These are phyloP conservation scores for Stereocaulon alpinum DNA, from an alignment of 495 filamentous ascomycete genomes.

Conservation along the genomic window DNA sequence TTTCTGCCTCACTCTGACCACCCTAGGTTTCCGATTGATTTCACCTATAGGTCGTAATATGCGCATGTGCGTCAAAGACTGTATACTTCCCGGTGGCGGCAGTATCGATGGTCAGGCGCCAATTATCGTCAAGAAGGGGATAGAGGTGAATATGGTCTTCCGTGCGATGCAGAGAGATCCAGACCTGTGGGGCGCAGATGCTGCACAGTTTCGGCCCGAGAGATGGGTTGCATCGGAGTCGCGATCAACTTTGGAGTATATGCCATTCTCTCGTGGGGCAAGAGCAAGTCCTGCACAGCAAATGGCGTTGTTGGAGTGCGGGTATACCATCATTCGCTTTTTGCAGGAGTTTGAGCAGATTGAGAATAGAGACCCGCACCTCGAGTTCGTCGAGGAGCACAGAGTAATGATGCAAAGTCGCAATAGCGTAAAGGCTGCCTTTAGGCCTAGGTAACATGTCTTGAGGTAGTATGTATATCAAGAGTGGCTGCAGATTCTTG, in stretches of 20 bases:
- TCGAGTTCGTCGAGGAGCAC: not conserved
- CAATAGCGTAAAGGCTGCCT: not conserved
- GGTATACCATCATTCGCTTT: not conserved
- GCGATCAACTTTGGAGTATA: not conserved
- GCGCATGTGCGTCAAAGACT: constrained; percentile 22
- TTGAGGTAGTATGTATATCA: no score
- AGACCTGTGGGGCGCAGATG: constrained; percentile 40
- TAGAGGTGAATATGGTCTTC: constrained; percentile 21
- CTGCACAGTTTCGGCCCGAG: constrained; percentile 38
- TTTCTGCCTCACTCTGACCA: not conserved
- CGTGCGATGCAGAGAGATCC: constrained; percentile 36
- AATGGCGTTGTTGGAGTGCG: not conserved
- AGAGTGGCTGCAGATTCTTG: no score
- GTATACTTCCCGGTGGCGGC: constrained; percentile 40
- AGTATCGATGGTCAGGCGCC: constrained; percentile 32
- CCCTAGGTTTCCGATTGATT: not conserved
- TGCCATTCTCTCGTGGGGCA: not conserved
- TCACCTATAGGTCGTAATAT: not conserved
- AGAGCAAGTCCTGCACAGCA: not conserved
- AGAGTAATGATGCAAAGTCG: not conserved
- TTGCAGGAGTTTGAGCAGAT: not conserved
- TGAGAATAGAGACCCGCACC: not conserved
- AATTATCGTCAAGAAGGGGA: constrained; percentile 23
- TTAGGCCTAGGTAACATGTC: no score
- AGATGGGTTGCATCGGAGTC: constrained; percentile 31